Evolutionary conservation across 78 protist genomes (phyloP).

Genomic region (Cavenderia fasciculata): DNA sequence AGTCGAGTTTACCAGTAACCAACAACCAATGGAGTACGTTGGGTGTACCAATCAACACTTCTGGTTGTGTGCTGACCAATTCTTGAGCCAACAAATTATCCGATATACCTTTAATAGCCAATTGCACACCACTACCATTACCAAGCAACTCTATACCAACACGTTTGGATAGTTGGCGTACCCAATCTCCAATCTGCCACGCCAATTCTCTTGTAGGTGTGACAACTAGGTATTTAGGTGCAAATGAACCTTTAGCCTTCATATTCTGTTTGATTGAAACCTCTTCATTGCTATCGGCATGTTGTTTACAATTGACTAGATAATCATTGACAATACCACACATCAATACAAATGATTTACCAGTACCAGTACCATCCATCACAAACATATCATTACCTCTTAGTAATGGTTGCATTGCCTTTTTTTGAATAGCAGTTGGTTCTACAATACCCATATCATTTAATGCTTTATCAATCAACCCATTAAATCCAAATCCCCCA

Average conservation of each 20-base stretch:
- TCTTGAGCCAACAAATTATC: not conserved
- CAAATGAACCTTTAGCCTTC: too few relatives aligned
- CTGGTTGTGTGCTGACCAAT: not conserved
- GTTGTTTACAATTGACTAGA: not conserved
- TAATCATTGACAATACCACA: slow-evolving; percentile 26
- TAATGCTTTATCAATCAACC: slow-evolving; percentile 3
- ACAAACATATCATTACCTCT: slow-evolving; percentile 20
- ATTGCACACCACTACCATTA: not conserved
- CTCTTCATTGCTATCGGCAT: not conserved
- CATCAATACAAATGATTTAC: slow-evolving; percentile 43
- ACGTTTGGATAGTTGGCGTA: not conserved
- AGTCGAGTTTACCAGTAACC: not conserved
- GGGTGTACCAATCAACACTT: slow-evolving; percentile 64
- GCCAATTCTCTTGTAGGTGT: slow-evolving; percentile 62
- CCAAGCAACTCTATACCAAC: not conserved
- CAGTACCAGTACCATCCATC: slow-evolving; percentile 66
- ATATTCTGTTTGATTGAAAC: too few relatives aligned
- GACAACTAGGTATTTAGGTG: slow-evolving; percentile 18
- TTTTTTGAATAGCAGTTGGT: slow-evolving; percentile 40
- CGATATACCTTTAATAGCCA: slow-evolving; percentile 6
- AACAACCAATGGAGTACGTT: slow-evolving; percentile 29
- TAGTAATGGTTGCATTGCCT: slow-evolving; percentile 1
- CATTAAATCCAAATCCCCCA: too few relatives aligned
- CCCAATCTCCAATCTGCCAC: slow-evolving; percentile 67
- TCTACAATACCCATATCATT: not conserved